A percentile compares a stretch with the other conserved stretches of the same genome.
phyloP scores from a whole-genome alignment of 495 filamentous ascomycete genomes.

The Aspergillus avenaceus region DNA sequence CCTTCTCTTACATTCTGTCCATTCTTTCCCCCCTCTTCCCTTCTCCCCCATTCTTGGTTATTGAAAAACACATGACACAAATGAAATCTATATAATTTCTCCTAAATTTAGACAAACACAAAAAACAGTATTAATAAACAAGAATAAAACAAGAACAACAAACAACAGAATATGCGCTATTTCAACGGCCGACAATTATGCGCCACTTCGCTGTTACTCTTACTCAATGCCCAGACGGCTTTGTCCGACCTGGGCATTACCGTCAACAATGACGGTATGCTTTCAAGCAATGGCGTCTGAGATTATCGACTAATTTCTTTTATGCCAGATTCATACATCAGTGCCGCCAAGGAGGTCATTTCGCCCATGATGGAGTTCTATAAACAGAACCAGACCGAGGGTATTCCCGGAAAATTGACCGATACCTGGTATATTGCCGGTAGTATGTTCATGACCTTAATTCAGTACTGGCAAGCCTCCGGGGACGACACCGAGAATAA shows the following conservation, averaged over 20 bases:
- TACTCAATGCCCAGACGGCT: background rate
- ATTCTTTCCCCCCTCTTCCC: background rate
- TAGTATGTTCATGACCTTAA: slow-evolving; percentile 42
- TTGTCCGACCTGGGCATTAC: background rate
- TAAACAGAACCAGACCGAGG: slow-evolving; percentile 35
- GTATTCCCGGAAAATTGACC: slow-evolving; percentile 32
- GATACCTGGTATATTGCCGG: slow-evolving; percentile 45
- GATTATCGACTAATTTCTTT: too few relatives aligned
- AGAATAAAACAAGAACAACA: too few relatives aligned
- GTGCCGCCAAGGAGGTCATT: slow-evolving; percentile 16
- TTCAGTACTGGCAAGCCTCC: slow-evolving; percentile 49
- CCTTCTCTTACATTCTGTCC: too few relatives aligned
- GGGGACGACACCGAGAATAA: slow-evolving; percentile 41
- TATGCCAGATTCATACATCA: slow-evolving; percentile 12
- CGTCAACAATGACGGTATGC: background rate
- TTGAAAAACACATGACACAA: background rate
- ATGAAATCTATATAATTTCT: background rate
- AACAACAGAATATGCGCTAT: background rate
- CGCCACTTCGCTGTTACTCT: background rate
- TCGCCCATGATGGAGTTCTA: slow-evolving; percentile 45
- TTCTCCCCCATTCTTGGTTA: background rate
- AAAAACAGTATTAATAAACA: too few relatives aligned
- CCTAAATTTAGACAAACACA: too few relatives aligned
- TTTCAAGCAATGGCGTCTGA: too few relatives aligned
- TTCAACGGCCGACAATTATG: background rate